phyloP scores from a whole-genome alignment of 2,329 filamentous ascomycete species.

The Chaetoscypha palmicola region DNA sequence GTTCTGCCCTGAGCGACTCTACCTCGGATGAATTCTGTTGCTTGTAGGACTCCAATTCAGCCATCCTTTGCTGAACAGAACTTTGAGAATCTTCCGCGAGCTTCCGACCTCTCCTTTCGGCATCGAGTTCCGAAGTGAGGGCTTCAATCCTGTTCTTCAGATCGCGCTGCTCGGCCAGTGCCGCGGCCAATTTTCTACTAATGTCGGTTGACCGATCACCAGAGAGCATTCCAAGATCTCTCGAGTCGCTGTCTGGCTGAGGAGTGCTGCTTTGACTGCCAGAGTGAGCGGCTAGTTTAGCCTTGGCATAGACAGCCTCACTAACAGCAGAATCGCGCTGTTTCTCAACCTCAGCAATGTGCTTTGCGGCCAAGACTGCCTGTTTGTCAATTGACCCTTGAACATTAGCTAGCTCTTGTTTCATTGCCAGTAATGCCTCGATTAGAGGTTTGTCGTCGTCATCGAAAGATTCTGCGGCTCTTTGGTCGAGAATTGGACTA shows the following conservation, averaged over 20 bases:
- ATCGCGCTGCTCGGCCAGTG: constrained; percentile 71
- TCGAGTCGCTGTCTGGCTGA: constrained; percentile 47
- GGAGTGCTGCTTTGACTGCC: constrained; percentile 57
- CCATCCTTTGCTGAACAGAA: constrained; percentile 74
- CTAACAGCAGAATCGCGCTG: constrained; percentile 91
- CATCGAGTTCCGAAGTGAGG: constrained; percentile 62
- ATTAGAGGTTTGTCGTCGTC: constrained; percentile 90
- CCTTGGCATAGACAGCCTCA: constrained; percentile 91
- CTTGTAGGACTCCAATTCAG: constrained; percentile 75
- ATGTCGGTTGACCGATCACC: constrained; percentile 67
- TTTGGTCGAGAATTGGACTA: constrained; percentile 69
- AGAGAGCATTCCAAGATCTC: constrained; percentile 51
- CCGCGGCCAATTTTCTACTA: constrained; percentile 72
- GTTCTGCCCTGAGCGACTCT: constrained; percentile 75
- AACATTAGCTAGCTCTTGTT: constrained; percentile 79
- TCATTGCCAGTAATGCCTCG: constrained; percentile 88
- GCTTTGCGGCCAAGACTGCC: constrained; percentile 73
- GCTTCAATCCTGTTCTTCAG: constrained; percentile 71
- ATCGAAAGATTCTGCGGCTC: constrained; percentile 69
- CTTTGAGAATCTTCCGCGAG: constrained; percentile 83
- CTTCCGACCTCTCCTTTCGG: constrained; percentile 73
- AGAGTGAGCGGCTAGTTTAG: constrained; percentile 77
- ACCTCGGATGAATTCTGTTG: constrained; percentile 79
- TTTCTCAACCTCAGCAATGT: constrained; percentile 89
- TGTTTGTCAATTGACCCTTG: constrained; percentile 87